These are phyloP conservation scores for Zygosaccharomyces sapae DNA, from an alignment of 1,139 yeast genomes.

Conservation along the genomic window DNA sequence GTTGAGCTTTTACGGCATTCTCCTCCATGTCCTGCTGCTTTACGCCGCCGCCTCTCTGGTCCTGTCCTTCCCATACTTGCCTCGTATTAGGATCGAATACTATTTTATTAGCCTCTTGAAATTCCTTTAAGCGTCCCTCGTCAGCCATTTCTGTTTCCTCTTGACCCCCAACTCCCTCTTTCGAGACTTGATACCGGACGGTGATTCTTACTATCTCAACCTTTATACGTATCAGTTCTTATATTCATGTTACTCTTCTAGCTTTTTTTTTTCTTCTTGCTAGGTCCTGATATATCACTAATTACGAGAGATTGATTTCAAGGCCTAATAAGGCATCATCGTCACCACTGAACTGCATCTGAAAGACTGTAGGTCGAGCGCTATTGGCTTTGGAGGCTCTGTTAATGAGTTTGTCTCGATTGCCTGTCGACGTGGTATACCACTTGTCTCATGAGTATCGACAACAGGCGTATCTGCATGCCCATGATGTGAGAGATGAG, in stretches of 20 bases:
- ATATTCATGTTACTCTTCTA: neutral
- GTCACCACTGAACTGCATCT: neutral
- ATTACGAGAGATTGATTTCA: neutral
- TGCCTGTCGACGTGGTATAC: constrained; percentile 17
- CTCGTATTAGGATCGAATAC: constrained; percentile 37
- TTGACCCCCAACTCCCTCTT: constrained; percentile 1
- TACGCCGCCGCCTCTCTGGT: constrained; percentile 16
- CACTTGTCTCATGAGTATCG: constrained; percentile 27
- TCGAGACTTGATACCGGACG: too few species aligned
- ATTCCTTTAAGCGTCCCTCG: constrained; percentile 34
- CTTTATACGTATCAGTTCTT: neutral
- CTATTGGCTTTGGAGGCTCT: neutral
- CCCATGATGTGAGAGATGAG: constrained; percentile 17
- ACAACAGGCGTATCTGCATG: constrained; percentile 21
- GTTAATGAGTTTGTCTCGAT: constrained; percentile 2
- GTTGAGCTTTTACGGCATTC: constrained; percentile 13
- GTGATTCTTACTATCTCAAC: too few species aligned
- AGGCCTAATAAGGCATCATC: neutral
- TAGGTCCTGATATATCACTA: neutral
- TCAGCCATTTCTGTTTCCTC: constrained; percentile 28
- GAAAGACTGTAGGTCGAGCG: neutral
- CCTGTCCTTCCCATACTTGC: constrained; percentile 37
- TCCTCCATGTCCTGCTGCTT: constrained; percentile 10
- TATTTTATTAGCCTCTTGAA: constrained; percentile 35
- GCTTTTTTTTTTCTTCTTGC: neutral